Percentiles rank a stretch among this genome's conserved stretches.
Evolutionary conservation across 2,329 filamentous ascomycete genomes (phyloP).

Genomic region (Ilyonectria destructans): DNA sequence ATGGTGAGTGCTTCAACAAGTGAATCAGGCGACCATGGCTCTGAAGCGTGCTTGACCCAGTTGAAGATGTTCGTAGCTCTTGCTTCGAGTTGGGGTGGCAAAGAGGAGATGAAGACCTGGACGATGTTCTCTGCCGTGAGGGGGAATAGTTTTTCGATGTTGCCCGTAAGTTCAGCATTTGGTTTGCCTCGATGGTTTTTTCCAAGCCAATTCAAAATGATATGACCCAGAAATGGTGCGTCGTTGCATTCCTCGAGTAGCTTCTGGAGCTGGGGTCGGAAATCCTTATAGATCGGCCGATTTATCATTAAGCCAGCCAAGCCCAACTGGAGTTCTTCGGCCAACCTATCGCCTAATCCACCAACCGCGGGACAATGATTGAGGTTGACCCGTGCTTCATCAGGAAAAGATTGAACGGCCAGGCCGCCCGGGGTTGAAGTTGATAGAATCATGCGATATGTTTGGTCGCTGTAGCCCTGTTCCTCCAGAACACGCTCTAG

Average conservation of each 20-base stretch:
- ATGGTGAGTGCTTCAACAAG: not conserved
- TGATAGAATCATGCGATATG: not conserved
- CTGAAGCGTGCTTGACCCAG: conserved; percentile 6
- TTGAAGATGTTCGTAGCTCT: no score
- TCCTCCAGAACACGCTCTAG: not conserved
- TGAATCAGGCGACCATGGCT: conserved; percentile 5
- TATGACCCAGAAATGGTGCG: not conserved
- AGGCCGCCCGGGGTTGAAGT: not conserved
- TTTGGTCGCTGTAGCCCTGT: not conserved
- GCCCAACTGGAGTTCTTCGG: no score
- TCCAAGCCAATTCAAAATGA: not conserved
- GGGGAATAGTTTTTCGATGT: not conserved
- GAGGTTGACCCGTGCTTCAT: not conserved
- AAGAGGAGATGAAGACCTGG: not conserved
- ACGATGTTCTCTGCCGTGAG: no score
- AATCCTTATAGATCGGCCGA: no score
- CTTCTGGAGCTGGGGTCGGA: not conserved
- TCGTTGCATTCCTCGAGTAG: not conserved
- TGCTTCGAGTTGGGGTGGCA: no score
- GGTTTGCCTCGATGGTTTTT: not conserved
- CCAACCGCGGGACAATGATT: not conserved
- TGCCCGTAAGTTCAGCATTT: not conserved
- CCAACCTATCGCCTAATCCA: not conserved
- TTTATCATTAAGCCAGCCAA: no score
- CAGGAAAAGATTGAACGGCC: no score